Base-by-base conservation (phyloP, 2,329 filamentous ascomycete species). In the Penicillium italicum region DNA sequence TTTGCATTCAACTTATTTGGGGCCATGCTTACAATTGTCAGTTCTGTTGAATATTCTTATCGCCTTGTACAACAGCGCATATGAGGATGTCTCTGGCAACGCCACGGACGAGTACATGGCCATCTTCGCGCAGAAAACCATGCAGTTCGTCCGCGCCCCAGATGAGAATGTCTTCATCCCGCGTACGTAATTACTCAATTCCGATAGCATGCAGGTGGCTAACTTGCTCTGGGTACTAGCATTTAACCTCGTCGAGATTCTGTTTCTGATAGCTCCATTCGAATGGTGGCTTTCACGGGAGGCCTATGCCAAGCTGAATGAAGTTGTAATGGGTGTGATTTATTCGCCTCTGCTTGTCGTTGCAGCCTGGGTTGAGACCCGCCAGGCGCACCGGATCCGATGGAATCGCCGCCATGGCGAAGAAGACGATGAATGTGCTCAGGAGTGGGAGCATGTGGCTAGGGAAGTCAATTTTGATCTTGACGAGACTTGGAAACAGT, bases 101-200 rank as follows among this genome's bases (percentile, higher is more conserved):
- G 91, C 94, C 5, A 88, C 91, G 62, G 94, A 99, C 72, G 94
- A 99, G 73, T 99, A 91, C 74, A 86, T 99, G 71, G 93, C 91
- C 0, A 83, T 97, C 4, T 97, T 96, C 74, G 83, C 90, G 0
- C 89, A 95, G 64, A 96, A 96, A 75, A 97, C 94, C 0, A 90
- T 97, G 82, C 91, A 96, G 67, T 99, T 97, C 67, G 90, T 97
- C 18, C 90, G 94, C 46, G 94, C 94, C 0, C 94, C 94, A 0
- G 94, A 99, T 66, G 94, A 99, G 73, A 99, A 99, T 65, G 94
- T 99, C 53, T 99, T 94, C 75, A 96, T 99, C 67, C 87, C 94
- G 0, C 94, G 76, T 78, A 67, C 62, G 74, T 66, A 18, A 18
- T 50, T 31, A 6, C 4, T n/a, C 16, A 12, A n/a, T 40, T 16